phyloP scores from a whole-genome alignment of 345 rosid species.

The Eucalyptus grandis region DNA sequence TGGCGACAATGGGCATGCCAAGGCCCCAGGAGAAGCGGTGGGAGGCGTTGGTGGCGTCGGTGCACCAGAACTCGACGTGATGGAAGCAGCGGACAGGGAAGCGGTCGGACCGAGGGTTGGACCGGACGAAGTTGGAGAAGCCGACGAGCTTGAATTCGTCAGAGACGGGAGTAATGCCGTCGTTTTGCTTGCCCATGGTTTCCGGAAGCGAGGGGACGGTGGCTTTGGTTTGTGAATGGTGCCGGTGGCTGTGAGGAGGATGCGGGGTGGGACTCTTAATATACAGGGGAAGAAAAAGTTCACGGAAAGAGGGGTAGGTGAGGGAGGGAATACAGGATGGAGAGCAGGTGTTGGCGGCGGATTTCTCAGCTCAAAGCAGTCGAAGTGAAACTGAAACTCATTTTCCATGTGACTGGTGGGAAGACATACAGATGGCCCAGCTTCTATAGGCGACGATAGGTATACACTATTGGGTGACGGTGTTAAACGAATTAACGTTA shows the following conservation, averaged over 20 bases:
- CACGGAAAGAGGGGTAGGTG: too few relatives aligned
- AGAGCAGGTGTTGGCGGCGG: background rate
- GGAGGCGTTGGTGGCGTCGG: slow-evolving; percentile 68
- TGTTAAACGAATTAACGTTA: background rate
- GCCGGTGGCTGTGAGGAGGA: background rate
- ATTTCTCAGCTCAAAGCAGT: background rate
- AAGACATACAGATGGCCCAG: background rate
- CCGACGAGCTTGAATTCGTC: slow-evolving; percentile 49
- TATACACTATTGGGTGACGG: too few relatives aligned
- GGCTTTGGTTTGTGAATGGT: background rate
- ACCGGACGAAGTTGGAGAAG: slow-evolving; percentile 45
- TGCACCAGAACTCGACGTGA: slow-evolving; percentile 89
- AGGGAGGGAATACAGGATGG: background rate
- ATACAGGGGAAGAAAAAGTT: background rate
- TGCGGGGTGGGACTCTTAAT: background rate
- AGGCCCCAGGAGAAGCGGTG: slow-evolving; percentile 92
- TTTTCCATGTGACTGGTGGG: background rate
- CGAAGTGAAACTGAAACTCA: background rate
- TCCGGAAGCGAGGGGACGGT: background rate
- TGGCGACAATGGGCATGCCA: slow-evolving; percentile 66
- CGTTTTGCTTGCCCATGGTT: background rate
- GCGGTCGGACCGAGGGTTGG: slow-evolving; percentile 62
- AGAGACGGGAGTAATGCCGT: background rate
- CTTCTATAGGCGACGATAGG: too few relatives aligned
- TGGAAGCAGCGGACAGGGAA: slow-evolving; percentile 63